Percentiles rank a stretch among this genome's conserved stretches.
These are phyloP conservation scores for Colletotrichum eremochloae DNA, from an alignment of 2,329 filamentous ascomycete species.

Conservation along the genomic window DNA sequence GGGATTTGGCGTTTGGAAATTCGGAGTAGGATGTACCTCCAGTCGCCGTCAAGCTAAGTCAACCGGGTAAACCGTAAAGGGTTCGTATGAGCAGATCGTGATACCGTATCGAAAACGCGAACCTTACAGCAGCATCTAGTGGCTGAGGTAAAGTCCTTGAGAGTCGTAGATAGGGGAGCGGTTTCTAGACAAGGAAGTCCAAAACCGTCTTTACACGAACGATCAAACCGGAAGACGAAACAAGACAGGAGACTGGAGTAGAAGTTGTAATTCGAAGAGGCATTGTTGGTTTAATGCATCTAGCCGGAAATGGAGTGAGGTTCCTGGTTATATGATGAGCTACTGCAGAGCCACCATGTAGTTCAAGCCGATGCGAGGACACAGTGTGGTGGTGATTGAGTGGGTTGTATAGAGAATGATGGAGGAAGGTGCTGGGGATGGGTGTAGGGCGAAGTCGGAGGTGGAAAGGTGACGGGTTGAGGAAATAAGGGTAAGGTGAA, in stretches of 20 bases:
- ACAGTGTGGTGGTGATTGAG: constrained; percentile 25
- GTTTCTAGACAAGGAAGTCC: constrained; percentile 59
- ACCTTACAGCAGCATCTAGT: constrained; percentile 57
- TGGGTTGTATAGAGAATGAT: constrained; percentile 16
- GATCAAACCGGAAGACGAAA: constrained; percentile 71
- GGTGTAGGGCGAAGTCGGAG: constrained; percentile 24
- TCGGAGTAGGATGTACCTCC: constrained; percentile 46
- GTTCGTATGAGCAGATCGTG: constrained; percentile 48
- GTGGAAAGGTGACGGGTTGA: constrained; percentile 21
- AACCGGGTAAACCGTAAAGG: constrained; percentile 49
- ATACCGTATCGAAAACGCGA: constrained; percentile 53
- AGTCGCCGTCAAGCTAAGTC: constrained; percentile 52
- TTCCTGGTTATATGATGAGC: constrained; percentile 50
- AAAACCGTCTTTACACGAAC: constrained; percentile 65
- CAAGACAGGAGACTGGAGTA: constrained; percentile 74
- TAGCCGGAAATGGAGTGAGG: constrained; percentile 49
- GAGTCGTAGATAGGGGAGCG: constrained; percentile 57
- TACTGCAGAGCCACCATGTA: constrained; percentile 49
- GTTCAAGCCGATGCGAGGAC: constrained; percentile 38
- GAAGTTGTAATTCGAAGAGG: constrained; percentile 62
- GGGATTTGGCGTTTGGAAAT: constrained; percentile 32
- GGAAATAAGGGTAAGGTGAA: constrained; percentile 16
- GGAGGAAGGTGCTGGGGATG: neutral
- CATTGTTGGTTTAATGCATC: constrained; percentile 63
- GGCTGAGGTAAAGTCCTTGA: constrained; percentile 53